phyloP scores from a whole-genome alignment of 352 stramenopile genomes.

The Globisporangium ultimum region DNA sequence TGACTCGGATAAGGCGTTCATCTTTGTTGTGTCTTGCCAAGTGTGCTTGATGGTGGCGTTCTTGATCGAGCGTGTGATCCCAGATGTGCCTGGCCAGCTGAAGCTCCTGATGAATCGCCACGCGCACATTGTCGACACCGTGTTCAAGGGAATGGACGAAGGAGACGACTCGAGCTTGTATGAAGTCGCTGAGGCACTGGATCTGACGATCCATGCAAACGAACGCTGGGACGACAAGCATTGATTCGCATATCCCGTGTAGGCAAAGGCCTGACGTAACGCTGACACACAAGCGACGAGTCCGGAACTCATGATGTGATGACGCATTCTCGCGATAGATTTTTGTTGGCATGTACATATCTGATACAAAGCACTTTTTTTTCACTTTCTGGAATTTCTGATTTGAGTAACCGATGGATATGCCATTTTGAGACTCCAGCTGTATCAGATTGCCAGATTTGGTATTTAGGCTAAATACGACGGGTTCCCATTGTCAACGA shows the following conservation, averaged over 20 bases:
- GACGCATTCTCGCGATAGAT: too few relatives aligned
- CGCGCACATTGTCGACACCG: conserved; percentile 71
- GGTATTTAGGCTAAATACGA: too few relatives aligned
- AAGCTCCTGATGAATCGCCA: conserved; percentile 51
- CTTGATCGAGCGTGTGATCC: conserved; percentile 55
- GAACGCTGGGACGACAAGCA: conserved; percentile 56
- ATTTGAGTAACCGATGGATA: too few relatives aligned
- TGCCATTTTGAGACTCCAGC: too few relatives aligned
- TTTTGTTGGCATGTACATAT: too few relatives aligned
- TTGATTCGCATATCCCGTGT: not conserved
- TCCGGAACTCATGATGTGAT: too few relatives aligned
- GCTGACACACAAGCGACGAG: too few relatives aligned
- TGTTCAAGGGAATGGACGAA: conserved; percentile 72
- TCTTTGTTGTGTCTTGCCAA: conserved; percentile 70
- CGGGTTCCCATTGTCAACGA: too few relatives aligned
- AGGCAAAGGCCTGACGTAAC: too few relatives aligned
- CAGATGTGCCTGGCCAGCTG: conserved; percentile 56
- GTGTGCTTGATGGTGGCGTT: conserved; percentile 66
- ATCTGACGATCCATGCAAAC: conserved; percentile 75
- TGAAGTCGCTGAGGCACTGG: conserved; percentile 67
- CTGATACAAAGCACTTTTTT: too few relatives aligned
- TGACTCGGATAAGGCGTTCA: conserved; percentile 45
- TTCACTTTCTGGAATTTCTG: too few relatives aligned
- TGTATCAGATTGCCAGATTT: too few relatives aligned
- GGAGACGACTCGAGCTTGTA: conserved; percentile 65